phyloP scores from a whole-genome alignment of 148 eudicot genomes.

The Linanthus parryae region DNA sequence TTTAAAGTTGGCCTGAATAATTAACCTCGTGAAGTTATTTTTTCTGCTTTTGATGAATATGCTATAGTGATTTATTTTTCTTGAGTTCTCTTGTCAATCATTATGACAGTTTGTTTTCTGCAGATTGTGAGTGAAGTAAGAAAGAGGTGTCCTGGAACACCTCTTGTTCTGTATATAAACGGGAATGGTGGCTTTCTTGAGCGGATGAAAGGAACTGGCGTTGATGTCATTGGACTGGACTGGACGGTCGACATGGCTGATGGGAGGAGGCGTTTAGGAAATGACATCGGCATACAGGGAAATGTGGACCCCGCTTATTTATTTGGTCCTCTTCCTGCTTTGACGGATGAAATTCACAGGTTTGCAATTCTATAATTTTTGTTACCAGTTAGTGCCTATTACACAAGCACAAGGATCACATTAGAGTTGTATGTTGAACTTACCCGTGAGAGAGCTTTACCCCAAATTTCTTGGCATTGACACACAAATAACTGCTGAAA shows the following conservation, averaged over 20 bases:
- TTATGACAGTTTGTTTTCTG: constrained; percentile 13
- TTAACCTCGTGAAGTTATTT: no score
- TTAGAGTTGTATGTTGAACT: no score
- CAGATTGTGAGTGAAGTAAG: constrained; percentile 74
- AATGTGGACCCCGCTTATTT: constrained; percentile 89
- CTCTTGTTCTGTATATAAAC: constrained; percentile 87
- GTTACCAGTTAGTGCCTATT: neutral
- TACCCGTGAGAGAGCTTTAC: no score
- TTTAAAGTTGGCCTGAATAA: no score
- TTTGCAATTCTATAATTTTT: constrained; percentile 19
- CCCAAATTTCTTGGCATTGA: no score
- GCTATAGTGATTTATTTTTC: neutral
- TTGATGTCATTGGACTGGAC: constrained; percentile 91
- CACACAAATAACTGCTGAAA: no score
- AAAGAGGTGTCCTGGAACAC: constrained; percentile 73
- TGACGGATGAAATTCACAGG: constrained; percentile 88
- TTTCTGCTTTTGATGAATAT: no score
- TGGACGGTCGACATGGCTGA: constrained; percentile 99
- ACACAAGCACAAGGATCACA: no score
- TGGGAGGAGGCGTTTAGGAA: constrained; percentile 83
- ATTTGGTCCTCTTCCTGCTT: constrained; percentile 79
- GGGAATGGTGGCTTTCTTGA: constrained; percentile 96
- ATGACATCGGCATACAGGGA: constrained; percentile 71
- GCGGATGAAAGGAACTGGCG: constrained; percentile 87
- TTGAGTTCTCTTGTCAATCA: constrained; percentile 1